phyloP scores from a whole-genome alignment of 495 filamentous ascomycete genomes.

The Cladorrhinum samala region DNA sequence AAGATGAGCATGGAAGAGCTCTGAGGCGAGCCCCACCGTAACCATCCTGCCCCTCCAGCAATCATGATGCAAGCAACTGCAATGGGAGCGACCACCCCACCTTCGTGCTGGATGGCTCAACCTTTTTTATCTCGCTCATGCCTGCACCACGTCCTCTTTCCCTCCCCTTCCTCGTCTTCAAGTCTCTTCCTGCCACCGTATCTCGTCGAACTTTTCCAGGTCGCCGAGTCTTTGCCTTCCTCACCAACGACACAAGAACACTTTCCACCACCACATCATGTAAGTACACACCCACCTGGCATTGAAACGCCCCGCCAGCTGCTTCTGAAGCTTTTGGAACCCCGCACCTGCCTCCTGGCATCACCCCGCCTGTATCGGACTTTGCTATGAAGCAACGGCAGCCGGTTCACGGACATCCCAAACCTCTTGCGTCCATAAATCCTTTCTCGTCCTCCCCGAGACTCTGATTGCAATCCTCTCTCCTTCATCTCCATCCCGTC shows the following conservation, averaged over 20 bases:
- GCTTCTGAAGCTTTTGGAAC: constrained; percentile 17
- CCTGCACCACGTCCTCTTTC: constrained; percentile 20
- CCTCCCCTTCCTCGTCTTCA: constrained; percentile 11
- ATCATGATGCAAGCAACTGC: constrained; percentile 25
- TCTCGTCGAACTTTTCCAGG: constrained; percentile 1
- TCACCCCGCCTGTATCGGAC: constrained; percentile 26
- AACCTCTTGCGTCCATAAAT: neutral
- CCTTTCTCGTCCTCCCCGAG: constrained; percentile 9
- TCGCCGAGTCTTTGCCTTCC: neutral
- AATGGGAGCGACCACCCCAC: constrained; percentile 21
- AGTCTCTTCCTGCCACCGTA: neutral
- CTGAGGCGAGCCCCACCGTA: constrained; percentile 13
- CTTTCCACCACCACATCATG: constrained; percentile 5
- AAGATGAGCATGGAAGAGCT: constrained; percentile 2
- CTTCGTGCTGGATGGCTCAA: constrained; percentile 17
- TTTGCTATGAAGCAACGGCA: too few relatives aligned
- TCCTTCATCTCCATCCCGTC: constrained; percentile 11
- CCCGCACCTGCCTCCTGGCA: constrained; percentile 22
- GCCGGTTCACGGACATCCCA: constrained; percentile 7
- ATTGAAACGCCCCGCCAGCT: too few relatives aligned
- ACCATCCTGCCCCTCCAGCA: neutral
- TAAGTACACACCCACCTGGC: constrained; percentile 10
- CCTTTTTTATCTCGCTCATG: constrained; percentile 34
- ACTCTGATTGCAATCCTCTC: constrained; percentile 15
- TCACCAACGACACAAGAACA: constrained; percentile 4